Evolutionary conservation across 768 basidiomycete species (phyloP).

Genomic region (Lentinus tigrinus): DNA sequence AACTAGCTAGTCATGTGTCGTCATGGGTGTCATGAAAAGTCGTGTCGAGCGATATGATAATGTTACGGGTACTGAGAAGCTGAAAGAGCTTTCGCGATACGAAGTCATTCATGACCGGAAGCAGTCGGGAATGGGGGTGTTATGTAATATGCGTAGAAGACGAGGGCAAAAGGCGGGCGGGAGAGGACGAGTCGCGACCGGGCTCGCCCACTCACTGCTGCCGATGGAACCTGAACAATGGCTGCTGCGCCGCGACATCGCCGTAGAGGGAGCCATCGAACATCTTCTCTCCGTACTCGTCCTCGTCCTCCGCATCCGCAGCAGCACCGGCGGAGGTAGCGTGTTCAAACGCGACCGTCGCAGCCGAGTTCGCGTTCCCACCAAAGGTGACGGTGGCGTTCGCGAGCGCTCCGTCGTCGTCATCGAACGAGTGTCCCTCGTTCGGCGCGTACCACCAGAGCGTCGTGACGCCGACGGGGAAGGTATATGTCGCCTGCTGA

Average conservation of each 20-base stretch:
- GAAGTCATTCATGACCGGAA: too few relatives aligned
- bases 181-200: neutral
- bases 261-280: neutral
- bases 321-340: too few relatives aligned
- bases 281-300: neutral
- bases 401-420: neutral
- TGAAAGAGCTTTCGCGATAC: too few relatives aligned
- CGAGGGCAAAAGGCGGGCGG: neutral
- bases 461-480: conserved; percentile 72
- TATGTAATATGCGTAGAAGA: too few relatives aligned
- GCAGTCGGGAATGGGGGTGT: too few relatives aligned
- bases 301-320: neutral
- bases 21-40: too few relatives aligned
- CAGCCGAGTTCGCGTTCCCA: neutral
- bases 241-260: neutral
- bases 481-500: conserved; percentile 66
- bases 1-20: too few relatives aligned
- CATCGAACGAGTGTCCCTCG: conserved; percentile 1
- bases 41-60: too few relatives aligned
- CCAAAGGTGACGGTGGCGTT: neutral
- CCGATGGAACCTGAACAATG: neutral
- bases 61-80: too few relatives aligned
- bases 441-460: conserved; percentile 47
- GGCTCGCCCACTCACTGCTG: neutral
- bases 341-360: neutral